phyloP scores from a whole-genome alignment of 2,329 filamentous ascomycete species.

The Colletotrichum chlorophyti region DNA sequence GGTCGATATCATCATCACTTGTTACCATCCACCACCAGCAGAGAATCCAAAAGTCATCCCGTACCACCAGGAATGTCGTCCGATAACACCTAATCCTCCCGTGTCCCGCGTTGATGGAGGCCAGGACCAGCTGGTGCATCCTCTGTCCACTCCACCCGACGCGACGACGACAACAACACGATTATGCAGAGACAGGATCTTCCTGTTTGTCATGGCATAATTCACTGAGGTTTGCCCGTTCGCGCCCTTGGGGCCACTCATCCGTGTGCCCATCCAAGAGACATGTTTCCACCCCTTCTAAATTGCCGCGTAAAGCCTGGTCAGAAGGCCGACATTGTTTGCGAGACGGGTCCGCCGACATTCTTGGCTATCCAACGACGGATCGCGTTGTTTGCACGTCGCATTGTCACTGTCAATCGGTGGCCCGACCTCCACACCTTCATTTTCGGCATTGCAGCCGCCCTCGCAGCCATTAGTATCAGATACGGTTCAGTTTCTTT shows the following conservation, averaged over 20 bases:
- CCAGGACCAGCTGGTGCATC: neutral
- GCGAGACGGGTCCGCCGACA: slow-evolving; percentile 18
- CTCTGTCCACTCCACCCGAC: neutral
- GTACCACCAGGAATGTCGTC: slow-evolving; percentile 13
- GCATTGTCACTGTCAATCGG: slow-evolving; percentile 9
- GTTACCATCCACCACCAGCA: slow-evolving; percentile 5
- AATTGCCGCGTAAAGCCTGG: slow-evolving; percentile 14
- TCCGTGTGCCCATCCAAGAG: no score
- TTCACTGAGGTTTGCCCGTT: neutral
- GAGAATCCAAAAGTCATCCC: no score
- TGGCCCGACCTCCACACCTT: neutral
- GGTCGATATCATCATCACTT: slow-evolving; percentile 14
- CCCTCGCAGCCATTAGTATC: neutral
- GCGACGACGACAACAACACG: neutral
- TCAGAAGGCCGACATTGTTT: slow-evolving; percentile 9
- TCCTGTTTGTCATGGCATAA: slow-evolving; percentile 13
- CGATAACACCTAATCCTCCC: slow-evolving; percentile 4
- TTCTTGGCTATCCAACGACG: slow-evolving; percentile 5
- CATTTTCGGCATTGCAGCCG: neutral
- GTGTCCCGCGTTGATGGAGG: neutral
- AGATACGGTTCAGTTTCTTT: neutral
- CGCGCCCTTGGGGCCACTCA: slow-evolving; percentile 1
- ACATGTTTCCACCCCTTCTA: slow-evolving; percentile 23
- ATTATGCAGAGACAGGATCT: neutral
- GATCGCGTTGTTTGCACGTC: slow-evolving; percentile 10